Base-by-base conservation (phyloP, 768 basidiomycete species). In the Bullera alba region DNA sequence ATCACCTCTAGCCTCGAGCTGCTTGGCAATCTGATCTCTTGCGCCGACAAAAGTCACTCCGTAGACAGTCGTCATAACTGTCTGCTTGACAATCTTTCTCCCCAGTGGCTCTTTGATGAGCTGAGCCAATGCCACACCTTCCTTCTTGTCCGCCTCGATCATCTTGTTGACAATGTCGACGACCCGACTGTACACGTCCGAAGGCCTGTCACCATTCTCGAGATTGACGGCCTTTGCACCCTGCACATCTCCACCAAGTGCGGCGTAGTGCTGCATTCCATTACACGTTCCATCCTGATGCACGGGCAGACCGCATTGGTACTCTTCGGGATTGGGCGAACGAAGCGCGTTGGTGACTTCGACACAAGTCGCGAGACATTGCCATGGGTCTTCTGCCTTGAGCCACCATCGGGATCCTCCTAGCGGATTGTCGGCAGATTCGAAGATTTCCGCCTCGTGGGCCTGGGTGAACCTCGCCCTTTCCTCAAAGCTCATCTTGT, bases 231-330 rank as follows among this genome's bases (percentile, higher is more conserved):
- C 92, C 51, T 77, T 76, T 0, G 95, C 95, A 51, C 95, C 95
- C 28, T 79, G 77, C 12, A 78, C 77, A 67, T 97, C 95, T 4
- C 95, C 93, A 37, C 95, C 95, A 3, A 99, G 81, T 0, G 95
- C 95, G 5, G 95, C 95, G 64, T 99, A 99, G 71, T 99, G 93
- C 74, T 99, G 95, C 56, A 99, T 77, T 23, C 93, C 95, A 61
- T 99, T 99, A 63, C 95, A 99, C 0, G 95, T 96, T 2, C 95
- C 93, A 58, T 99, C 95, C 73, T 97, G 93, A 69, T 99, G 95
- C 5, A 96, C 80, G 0, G 95, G 95, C n/a, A 95, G 77, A 16
- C 75, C 72, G 2, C 83, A 88, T 62, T 77, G 73, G 72, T 75
- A 84, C 17, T 72, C 67, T 53, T 77, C 79, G 0, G 80, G 79